phyloP scores from a whole-genome alignment of 73 alveolate species.

The Paramecium sexaurelia region DNA sequence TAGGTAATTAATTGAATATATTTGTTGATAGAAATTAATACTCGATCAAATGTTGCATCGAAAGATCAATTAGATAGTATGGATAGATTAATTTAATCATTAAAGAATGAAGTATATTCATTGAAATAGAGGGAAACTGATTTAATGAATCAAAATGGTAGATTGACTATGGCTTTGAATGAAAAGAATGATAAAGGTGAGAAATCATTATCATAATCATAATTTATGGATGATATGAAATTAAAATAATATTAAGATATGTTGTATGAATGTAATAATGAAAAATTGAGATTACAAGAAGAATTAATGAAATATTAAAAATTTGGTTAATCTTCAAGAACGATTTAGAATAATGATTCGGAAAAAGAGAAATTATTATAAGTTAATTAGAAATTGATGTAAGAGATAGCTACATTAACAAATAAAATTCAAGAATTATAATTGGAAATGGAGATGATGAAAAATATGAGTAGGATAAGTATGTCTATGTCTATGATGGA shows the following conservation, averaged over 20 bases:
- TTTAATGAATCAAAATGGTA: conserved; percentile 21
- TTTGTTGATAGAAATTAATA: background rate
- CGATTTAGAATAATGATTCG: background rate
- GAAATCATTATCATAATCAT: background rate
- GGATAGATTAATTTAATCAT: conserved; percentile 30
- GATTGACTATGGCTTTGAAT: conserved; percentile 46
- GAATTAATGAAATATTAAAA: background rate
- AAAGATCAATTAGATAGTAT: conserved; percentile 23
- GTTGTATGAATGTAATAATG: background rate
- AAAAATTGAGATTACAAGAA: background rate
- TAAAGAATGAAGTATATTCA: background rate
- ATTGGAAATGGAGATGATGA: background rate
- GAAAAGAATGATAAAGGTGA: conserved; percentile 7
- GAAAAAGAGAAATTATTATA: background rate
- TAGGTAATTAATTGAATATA: background rate
- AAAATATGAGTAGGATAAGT: conserved; percentile 27
- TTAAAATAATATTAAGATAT: background rate
- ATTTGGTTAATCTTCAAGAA: background rate
- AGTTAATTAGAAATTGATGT: background rate
- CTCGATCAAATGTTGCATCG: background rate
- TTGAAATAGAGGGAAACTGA: conserved; percentile 28
- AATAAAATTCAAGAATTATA: background rate
- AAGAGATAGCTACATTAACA: conserved; percentile 15
- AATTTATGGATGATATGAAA: background rate
- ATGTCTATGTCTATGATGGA: conserved; percentile 62